phyloP scores from a whole-genome alignment of 139 green algal genomes.

The Micractinium conductrix region DNA sequence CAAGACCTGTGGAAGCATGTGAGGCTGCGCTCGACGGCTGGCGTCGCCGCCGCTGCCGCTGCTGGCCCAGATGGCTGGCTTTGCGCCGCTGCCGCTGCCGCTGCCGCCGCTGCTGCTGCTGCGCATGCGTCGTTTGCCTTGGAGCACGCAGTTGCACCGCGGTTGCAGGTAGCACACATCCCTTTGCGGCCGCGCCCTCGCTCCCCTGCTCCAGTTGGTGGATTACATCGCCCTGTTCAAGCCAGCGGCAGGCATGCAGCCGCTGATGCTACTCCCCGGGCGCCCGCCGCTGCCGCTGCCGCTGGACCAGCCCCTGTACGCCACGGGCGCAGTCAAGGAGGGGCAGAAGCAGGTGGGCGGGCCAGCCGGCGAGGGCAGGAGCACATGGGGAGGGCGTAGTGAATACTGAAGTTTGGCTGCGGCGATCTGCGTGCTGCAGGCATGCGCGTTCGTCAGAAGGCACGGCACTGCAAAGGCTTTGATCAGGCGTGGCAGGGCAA shows the following conservation, averaged over 20 bases:
- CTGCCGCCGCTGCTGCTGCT: neutral
- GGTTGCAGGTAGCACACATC: no score
- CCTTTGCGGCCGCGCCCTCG: neutral
- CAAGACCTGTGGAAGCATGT: slow-evolving; percentile 28
- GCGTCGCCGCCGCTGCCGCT: neutral
- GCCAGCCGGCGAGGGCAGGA: neutral
- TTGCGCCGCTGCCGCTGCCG: neutral
- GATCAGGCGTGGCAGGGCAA: no score
- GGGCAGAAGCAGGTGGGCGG: slow-evolving; percentile 24
- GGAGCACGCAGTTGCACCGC: no score
- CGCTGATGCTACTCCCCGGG: slow-evolving; percentile 34
- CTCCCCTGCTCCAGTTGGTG: slow-evolving; percentile 8
- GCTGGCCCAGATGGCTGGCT: neutral
- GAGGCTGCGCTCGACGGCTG: neutral
- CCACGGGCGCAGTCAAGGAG: slow-evolving; percentile 2
- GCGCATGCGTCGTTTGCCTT: neutral
- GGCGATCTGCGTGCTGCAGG: no score
- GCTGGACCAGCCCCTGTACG: slow-evolving; percentile 10
- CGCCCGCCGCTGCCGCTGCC: slow-evolving; percentile 10
- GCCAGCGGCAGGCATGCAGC: neutral
- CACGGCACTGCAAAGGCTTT: no score
- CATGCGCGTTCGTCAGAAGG: no score
- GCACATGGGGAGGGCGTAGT: no score
- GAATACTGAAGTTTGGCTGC: no score
- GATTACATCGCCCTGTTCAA: slow-evolving; percentile 3